A percentile compares a stretch with the other conserved stretches of the same genome.
Evolutionary conservation across 2,329 filamentous ascomycete species (phyloP).

Genomic region (Cytospora piceae): DNA sequence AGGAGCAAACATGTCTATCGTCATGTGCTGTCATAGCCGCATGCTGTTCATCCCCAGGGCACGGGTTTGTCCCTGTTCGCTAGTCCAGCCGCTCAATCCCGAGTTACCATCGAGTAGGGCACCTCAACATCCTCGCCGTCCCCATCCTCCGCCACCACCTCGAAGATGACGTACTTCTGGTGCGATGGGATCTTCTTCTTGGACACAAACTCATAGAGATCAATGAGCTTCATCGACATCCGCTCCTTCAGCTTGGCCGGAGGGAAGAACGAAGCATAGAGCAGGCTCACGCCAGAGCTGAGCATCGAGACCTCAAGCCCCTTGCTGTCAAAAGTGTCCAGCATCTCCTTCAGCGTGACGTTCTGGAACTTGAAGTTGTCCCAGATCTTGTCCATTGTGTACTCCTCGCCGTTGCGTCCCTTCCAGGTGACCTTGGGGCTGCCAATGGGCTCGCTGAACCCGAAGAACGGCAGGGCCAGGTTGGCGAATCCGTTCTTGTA

Average conservation of each 20-base stretch:
- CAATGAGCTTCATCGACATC: slow-evolving; percentile 79
- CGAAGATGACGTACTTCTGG: slow-evolving; percentile 95
- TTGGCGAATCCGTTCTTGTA: slow-evolving; percentile 99
- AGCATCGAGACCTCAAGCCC: slow-evolving; percentile 89
- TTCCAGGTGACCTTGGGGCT: slow-evolving; percentile 92
- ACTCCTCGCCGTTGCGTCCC: slow-evolving; percentile 75
- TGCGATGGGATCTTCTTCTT: slow-evolving; percentile 91
- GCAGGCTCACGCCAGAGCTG: slow-evolving; percentile 92
- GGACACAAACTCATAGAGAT: slow-evolving; percentile 84
- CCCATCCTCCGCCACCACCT: slow-evolving; percentile 89
- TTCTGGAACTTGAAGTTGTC: slow-evolving; percentile 92
- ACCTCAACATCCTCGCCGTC: slow-evolving; percentile 94
- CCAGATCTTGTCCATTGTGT: slow-evolving; percentile 91
- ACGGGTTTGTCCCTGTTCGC: background rate
- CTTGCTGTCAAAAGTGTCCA: slow-evolving; percentile 78
- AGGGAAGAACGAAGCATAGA: slow-evolving; percentile 93
- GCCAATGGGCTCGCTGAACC: slow-evolving; percentile 94
- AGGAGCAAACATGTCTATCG: slow-evolving; percentile 14
- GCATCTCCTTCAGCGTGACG: slow-evolving; percentile 80
- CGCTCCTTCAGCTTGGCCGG: slow-evolving; percentile 79
- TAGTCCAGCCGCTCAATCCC: slow-evolving; percentile 7
- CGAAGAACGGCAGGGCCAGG: slow-evolving; percentile 93
- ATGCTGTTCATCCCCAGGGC: background rate
- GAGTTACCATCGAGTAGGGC: slow-evolving; percentile 90
- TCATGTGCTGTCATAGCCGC: slow-evolving; percentile 6